Evolutionary conservation across 192 early-diverging fungal species (phyloP), one percentile per base, ranked within the genome.

Genomic region (Umbelopsis isabellina): DNA sequence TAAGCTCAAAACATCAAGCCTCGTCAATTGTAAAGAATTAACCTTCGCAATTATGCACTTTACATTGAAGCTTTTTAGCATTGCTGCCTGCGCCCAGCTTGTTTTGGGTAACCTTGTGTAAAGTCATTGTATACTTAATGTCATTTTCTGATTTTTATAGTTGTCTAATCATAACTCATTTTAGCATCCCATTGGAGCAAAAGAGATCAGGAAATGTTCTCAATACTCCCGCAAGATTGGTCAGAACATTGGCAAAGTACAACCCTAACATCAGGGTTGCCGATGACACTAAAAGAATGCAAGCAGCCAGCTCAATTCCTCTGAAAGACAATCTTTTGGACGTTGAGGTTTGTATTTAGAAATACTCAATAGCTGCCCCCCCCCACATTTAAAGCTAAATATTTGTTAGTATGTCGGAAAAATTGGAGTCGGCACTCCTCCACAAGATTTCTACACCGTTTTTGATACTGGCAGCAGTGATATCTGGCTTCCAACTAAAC

Each of bases 401-500:
- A 67, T 15, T 10, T 12, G 25, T 35, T 12, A 85, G 84, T 85
- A 80, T 41, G 46, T 77, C 46, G 90, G 88, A 22, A 68, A 82
- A 0, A 82, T 92, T 23, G 81, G 83, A 7, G 68, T 92, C 5
- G 91, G 91, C 53, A 87, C 88, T 7, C 91, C 91, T 10, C 79
- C 84, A 15, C 89, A 90, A 64, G 70, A 71, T 22, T 91, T 91
- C 52, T 84, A 85, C 16, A 75, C 91, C 66, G 86, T 85, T 30
- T 89, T 92, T 67, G 91, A 92, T 65, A 92, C 91, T 0, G 91
- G 91, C 8, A 90, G 89, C n/a, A 80, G 85, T 25, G 89, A 91
- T 76, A 72, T 92, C 46, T 92, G 91, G 90, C 50, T 86, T 16
- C 76, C 84, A 12, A 72, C 76, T 37, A 55, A 65, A 7, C 48